These are phyloP conservation scores for Epichloe aotearoae DNA, from an alignment of 2,329 filamentous ascomycete species.

Conservation along the genomic window DNA sequence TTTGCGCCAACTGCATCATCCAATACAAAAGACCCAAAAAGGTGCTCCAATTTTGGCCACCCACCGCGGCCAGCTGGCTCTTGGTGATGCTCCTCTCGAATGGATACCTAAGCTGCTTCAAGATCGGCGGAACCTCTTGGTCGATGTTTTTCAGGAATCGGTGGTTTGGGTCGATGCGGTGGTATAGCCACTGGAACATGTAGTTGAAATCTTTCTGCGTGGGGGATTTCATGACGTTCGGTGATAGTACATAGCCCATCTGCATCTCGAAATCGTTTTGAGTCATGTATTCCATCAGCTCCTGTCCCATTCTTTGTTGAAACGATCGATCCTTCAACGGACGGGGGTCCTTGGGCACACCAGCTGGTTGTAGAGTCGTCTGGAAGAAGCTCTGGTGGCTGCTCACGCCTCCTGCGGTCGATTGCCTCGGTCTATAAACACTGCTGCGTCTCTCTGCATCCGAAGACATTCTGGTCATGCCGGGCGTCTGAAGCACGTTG, in stretches of 20 bases:
- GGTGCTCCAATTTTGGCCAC: slow-evolving; percentile 92
- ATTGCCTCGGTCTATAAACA: slow-evolving; percentile 59
- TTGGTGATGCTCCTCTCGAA: slow-evolving; percentile 95
- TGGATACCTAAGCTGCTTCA: slow-evolving; percentile 89
- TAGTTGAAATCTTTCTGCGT: slow-evolving; percentile 97
- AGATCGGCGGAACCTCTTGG: slow-evolving; percentile 79
- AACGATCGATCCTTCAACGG: slow-evolving; percentile 71
- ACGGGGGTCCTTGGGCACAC: slow-evolving; percentile 80
- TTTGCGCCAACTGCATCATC: slow-evolving; percentile 96
- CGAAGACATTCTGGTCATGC: slow-evolving; percentile 32
- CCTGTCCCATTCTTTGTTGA: slow-evolving; percentile 71
- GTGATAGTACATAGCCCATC: slow-evolving; percentile 86
- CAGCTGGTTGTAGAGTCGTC: slow-evolving; percentile 67
- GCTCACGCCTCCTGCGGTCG: slow-evolving; percentile 49
- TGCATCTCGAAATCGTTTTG: slow-evolving; percentile 96
- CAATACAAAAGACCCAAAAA: slow-evolving; percentile 91
- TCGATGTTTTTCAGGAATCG: slow-evolving; percentile 91
- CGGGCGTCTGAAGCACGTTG: slow-evolving; percentile 35
- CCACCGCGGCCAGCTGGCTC: slow-evolving; percentile 86
- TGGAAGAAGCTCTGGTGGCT: slow-evolving; percentile 87
- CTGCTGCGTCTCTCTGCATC: slow-evolving; percentile 63
- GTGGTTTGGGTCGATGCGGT: slow-evolving; percentile 87
- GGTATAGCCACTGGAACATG: slow-evolving; percentile 97
- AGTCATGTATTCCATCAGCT: slow-evolving; percentile 81
- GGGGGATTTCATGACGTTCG: slow-evolving; percentile 82